Evolutionary conservation across 2,329 filamentous ascomycete genomes (phyloP), one percentile per base, ranked within the genome.

Genomic region (Fonsecaea pugnacius): DNA sequence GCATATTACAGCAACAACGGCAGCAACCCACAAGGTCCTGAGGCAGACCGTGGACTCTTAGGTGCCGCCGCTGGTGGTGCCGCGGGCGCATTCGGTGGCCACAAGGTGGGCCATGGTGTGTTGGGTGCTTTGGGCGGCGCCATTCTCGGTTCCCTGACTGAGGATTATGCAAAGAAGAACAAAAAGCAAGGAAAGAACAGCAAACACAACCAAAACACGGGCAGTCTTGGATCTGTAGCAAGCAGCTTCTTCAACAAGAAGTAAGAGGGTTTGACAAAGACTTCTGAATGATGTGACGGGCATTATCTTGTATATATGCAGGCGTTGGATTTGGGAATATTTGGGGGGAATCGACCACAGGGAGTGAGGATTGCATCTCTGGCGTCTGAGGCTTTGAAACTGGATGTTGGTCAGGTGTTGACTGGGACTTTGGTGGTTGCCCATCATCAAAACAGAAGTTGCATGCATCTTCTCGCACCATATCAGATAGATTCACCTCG

Each of bases 101-200:
- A 85, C 73, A 78, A 83, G 69, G 82, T 78, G 35, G 77, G 83
- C 21, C 83, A 85, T 68, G 83, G 83, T 5, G 73, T 87, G 27
- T 73, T 88, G 10, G 85, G 85, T 8, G 81, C 84, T 0, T 71
- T 87, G 24, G 83, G 83, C 3, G 85, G 85, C 61, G 85, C 84
- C 0, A 78, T 88, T 52, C 61, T 83, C 2, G 85, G 85, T 1
- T 81, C 78, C 71, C 82, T 85, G 67, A 70, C 84, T 0, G 83
- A 85, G 67, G 80, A 86, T 67, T 82, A 83, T 69, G 70, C 77
- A 67, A 85, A 85, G 76, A 74, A 78, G 67, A 72, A 78, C 67
- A 48, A 35, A n/a, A 59, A 59, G 18, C 56, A 59, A 21, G 32
- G 32, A 16, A 71, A 79, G 6, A 69, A 75, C 50, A 64, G 72